These are phyloP conservation scores for Coemansia sp. DNA, from an alignment of 192 early-diverging fungal species.

Conservation along the genomic window DNA sequence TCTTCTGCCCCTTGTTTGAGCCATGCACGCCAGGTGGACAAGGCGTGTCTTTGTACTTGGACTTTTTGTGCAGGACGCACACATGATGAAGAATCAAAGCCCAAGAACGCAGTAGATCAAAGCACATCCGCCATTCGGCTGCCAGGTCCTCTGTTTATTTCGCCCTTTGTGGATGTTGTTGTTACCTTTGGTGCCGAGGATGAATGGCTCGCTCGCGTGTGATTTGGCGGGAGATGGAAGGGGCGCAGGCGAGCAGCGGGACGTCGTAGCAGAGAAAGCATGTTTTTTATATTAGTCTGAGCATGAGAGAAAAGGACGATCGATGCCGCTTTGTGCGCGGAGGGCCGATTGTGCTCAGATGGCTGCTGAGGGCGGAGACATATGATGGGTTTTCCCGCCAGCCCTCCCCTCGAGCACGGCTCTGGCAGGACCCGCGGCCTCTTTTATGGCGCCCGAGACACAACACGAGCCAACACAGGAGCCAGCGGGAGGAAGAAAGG, in stretches of 20 bases:
- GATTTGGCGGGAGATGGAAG: neutral
- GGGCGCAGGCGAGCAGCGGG: neutral
- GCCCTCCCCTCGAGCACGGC: too few species aligned
- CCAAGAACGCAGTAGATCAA: neutral
- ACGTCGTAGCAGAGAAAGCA: constrained; percentile 8
- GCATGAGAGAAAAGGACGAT: neutral
- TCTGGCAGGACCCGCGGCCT: too few species aligned
- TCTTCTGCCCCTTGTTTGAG: neutral
- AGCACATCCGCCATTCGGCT: neutral
- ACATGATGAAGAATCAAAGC: constrained; percentile 5
- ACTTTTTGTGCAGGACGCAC: neutral
- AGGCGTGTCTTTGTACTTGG: neutral
- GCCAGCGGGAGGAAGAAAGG: too few species aligned
- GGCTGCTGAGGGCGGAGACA: neutral
- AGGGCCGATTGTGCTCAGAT: too few species aligned
- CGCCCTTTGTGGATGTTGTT: neutral
- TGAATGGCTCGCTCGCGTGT: neutral
- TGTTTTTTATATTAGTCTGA: neutral
- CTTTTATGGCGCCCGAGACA: too few species aligned
- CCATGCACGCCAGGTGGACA: neutral
- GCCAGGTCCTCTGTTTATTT: neutral
- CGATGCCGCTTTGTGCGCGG: too few species aligned
- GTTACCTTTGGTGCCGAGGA: constrained; percentile 17
- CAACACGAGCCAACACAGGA: too few species aligned
- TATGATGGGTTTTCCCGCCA: neutral